Evolutionary conservation across 2,329 filamentous ascomycete species (phyloP).

Genomic region (Neonectria sp.): DNA sequence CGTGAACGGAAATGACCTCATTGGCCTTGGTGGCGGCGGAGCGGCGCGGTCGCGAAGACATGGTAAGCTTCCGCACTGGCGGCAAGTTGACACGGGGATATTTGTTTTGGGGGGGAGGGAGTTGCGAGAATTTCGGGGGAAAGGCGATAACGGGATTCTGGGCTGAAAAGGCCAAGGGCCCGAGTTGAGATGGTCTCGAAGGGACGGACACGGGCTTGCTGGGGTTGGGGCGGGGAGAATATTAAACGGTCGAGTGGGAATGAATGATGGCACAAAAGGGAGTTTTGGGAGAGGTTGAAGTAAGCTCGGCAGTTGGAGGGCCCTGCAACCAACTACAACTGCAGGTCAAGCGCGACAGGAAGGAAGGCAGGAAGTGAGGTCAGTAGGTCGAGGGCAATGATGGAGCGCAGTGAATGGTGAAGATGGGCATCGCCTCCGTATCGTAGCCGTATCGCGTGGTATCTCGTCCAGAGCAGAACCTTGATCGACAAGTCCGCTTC

Average conservation of each 20-base stretch:
- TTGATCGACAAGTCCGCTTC: conserved; percentile 14
- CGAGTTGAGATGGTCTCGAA: background rate
- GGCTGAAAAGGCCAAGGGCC: conserved; percentile 9
- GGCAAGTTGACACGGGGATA: conserved; percentile 19
- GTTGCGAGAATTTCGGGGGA: conserved; percentile 19
- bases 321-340: conserved; percentile 28
- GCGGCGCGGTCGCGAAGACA: conserved; percentile 65
- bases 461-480: conserved; percentile 5
- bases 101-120: conserved; percentile 7
- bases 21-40: conserved; percentile 60
- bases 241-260: conserved; percentile 17
- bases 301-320: conserved; percentile 40
- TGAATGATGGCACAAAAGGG: conserved; percentile 17
- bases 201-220: conserved; percentile 6
- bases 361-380: background rate
- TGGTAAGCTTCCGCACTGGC: conserved; percentile 49
- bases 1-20: conserved; percentile 60
- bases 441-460: background rate
- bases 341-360: conserved; percentile 3
- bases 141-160: conserved; percentile 10
- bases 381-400: background rate
- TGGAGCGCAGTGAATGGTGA: background rate
- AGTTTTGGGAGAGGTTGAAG: conserved; percentile 42
- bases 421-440: background rate
- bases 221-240: conserved; percentile 15